Base-by-base conservation (phyloP, 169 alveolate species). In the Cryptosporidium tyzzeri region DNA sequence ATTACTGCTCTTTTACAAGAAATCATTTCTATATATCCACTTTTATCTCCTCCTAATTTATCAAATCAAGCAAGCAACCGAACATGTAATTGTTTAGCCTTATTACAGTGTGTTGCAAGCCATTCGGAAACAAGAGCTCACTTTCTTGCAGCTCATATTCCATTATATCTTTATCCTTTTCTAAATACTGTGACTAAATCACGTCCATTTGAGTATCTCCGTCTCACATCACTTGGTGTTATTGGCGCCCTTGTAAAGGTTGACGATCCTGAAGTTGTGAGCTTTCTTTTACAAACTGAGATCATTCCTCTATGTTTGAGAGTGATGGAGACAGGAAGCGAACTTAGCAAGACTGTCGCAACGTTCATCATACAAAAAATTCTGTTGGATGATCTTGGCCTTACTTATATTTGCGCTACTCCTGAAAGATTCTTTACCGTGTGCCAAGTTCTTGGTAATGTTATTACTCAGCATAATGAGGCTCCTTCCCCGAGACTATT, bases 191-290 rank as follows among this genome's bases (percentile, higher is more conserved):
- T 97, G 37, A 95, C 97, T 21, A 97, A 97, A 84, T 96, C 97
- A 53, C 95, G 99, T 84, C 99, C 99, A 2, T 97, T 96, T 91
- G 99, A 99, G 94, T 98, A 98, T 92, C 92, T 98, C 67, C 97
- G 99, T 65, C 95, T 99, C 62, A 99, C 99, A 0, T 96, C 99
- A 12, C 93, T 99, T 37, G 99, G 99, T 39, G 99, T 99, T 23
- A 97, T 99, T 44, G 99, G 99, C n/a, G 99, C 99, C 35, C 94
- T 99, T 29, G 99, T 98, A 16, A 98, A 98, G 95, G 99, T 97
- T 18, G 99, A 98, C 89, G 99, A 98, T 86, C 97, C 99, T 48
- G 99, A 97, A 71, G 99, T 98, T 41, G 97, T 98, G 35, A 94
- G 95, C 85, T 98, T 98, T 86, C 93, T 98, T 48, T 95, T 98